Evolutionary conservation across 805 yeast species (phyloP).

Genomic region (Saccharomycopsis malanga): DNA sequence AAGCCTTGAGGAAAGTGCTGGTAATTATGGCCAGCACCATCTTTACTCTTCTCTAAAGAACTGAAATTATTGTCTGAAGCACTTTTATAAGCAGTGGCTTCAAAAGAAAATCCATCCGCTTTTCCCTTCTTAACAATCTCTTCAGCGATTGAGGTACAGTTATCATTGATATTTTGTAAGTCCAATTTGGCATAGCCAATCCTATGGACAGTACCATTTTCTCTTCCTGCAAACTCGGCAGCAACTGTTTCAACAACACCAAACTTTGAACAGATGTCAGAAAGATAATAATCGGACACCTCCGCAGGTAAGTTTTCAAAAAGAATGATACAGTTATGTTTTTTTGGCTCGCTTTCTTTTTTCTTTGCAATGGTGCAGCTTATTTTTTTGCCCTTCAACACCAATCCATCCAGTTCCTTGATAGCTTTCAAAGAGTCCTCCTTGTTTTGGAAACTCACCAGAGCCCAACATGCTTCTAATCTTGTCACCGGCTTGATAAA

Average conservation of each 20-base stretch:
- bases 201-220: too few relatives aligned
- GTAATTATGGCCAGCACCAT: too few relatives aligned
- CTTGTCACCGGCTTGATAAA: slow-evolving; percentile 27
- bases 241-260: slow-evolving; percentile 15
- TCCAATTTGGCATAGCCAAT: too few relatives aligned
- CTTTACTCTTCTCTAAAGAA: too few relatives aligned
- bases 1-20: too few relatives aligned
- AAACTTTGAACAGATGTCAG: slow-evolving; percentile 8
- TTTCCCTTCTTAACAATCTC: too few relatives aligned
- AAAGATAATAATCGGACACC: slow-evolving; percentile 7
- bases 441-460: slow-evolving; percentile 36
- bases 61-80: too few relatives aligned
- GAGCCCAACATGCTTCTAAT: slow-evolving; percentile 31
- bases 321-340: background rate
- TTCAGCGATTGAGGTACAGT: too few relatives aligned
- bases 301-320: slow-evolving; percentile 12
- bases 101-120: too few relatives aligned
- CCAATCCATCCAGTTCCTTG: slow-evolving; percentile 27
- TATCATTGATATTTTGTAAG: too few relatives aligned
- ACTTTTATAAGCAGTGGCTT: too few relatives aligned
- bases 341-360: slow-evolving; percentile 17
- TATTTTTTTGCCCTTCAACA: slow-evolving; percentile 27
- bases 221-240: slow-evolving; percentile 3
- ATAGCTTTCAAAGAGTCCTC: slow-evolving; percentile 33
- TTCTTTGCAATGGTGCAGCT: slow-evolving; percentile 29